Conservation (phyloP, 768 basidiomycete species). For the Leucogyrophana mollusca region DNA sequence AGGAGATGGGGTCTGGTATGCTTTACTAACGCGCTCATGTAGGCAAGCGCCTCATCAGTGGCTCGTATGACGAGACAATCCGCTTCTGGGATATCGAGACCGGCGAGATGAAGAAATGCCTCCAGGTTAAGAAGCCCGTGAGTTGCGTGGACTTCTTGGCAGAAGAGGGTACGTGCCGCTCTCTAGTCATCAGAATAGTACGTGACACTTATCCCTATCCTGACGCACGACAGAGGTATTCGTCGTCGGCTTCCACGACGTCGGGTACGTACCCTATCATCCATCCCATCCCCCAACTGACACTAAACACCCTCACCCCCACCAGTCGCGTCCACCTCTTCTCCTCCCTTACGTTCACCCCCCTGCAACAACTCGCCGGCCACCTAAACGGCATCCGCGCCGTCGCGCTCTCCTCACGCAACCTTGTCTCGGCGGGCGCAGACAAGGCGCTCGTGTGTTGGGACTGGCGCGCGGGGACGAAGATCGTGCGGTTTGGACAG, state of each 20-base stretch:
- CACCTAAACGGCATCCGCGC: slow-evolving; percentile 90
- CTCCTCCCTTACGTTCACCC: slow-evolving; percentile 81
- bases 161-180: slow-evolving; percentile 60
- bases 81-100: slow-evolving; percentile 86
- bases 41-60: slow-evolving; percentile 82
- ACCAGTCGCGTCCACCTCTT: slow-evolving; percentile 83
- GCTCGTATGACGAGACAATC: slow-evolving; percentile 90
- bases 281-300: not conserved
- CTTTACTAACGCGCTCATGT: not conserved
- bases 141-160: slow-evolving; percentile 86
- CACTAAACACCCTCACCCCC: not conserved
- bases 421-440: slow-evolving; percentile 82
- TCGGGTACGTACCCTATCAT: slow-evolving; percentile 54
- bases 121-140: slow-evolving; percentile 86
- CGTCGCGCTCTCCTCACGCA: slow-evolving; percentile 80
- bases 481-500: slow-evolving; percentile 89
- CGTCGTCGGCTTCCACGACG: slow-evolving; percentile 90
- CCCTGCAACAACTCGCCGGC: slow-evolving; percentile 79
- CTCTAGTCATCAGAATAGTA: not conserved
- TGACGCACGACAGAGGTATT: slow-evolving; percentile 62
- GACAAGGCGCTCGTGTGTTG: slow-evolving; percentile 78
- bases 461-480: slow-evolving; percentile 88
- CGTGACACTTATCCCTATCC: slow-evolving; percentile 3
- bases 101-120: slow-evolving; percentile 67
- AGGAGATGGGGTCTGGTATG: no score